Percentiles rank a stretch among this genome's conserved stretches.
Evolutionary conservation across 306 rosid species (phyloP).

Genomic region (Trichosanthes cucumerina): DNA sequence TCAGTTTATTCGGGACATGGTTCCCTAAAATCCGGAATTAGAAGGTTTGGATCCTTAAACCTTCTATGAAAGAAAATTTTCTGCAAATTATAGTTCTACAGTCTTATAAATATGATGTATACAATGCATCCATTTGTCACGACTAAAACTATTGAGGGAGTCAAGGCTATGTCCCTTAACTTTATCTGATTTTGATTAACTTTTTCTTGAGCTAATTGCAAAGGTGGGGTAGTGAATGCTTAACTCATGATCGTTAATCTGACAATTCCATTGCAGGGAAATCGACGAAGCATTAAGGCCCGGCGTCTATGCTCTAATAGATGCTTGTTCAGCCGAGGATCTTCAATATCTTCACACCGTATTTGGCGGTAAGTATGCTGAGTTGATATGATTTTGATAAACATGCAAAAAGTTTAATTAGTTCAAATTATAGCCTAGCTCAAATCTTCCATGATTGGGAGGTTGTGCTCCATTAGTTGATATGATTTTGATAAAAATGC

Average conservation of each 20-base stretch:
- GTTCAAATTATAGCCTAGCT: no score
- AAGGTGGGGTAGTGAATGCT: not conserved
- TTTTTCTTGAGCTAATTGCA: not conserved
- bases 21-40: slow-evolving; percentile 61
- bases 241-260: not conserved
- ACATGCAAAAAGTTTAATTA: not conserved
- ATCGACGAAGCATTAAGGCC: slow-evolving; percentile 82
- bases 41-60: slow-evolving; percentile 32
- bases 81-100: not conserved
- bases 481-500: not conserved
- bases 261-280: slow-evolving; percentile 46
- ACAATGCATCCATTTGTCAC: not conserved
- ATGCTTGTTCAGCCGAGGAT: slow-evolving; percentile 66
- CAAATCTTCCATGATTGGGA: no score
- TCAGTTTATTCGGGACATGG: slow-evolving; percentile 71
- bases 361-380: slow-evolving; percentile 58
- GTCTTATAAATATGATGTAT: not conserved
- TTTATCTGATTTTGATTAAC: not conserved
- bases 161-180: not conserved
- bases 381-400: not conserved
- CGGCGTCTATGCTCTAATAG: slow-evolving; percentile 67
- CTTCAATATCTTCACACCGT: slow-evolving; percentile 88
- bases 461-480: no score
- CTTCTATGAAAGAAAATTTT: not conserved
- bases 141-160: not conserved